Evolutionary conservation across 1,139 yeast genomes (phyloP), one percentile per base, ranked within the genome.

Genomic region (Candida sp.): DNA sequence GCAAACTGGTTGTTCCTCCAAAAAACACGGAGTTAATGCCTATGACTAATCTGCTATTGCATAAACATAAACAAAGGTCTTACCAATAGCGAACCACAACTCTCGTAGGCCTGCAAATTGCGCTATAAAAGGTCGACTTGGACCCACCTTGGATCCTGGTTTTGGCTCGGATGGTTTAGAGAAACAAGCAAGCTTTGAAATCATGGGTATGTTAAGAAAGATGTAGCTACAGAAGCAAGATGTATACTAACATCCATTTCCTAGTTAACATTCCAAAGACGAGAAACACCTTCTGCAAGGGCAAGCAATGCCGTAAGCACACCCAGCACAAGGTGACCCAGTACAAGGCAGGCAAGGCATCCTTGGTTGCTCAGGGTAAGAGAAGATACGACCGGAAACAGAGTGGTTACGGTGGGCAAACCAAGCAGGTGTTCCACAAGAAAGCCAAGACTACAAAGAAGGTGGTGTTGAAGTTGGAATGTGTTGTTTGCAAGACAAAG

Each of bases 241-340:
- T 8, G 12, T 17, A 26, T 27, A 39, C 42, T 39, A 39, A 39
- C 33, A 27, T 7, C 7, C 4, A 4, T 11, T 3, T 39, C 11
- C 5, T 12, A 40, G 43, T 40, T 40, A 40, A 40, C 23, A 17
- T 40, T 40, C 43, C 43, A 28, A 40, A 40, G 34, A 40, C 43
- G 8, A 40, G 43, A 40, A 40, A 40, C 3, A 40, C 43, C 4
- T 40, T 40, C 25, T 40, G 43, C 26, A 40, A 40, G 34, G 17
- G 17, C 26, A 40, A 40, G 7, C 34, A 40, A 28, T 40, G 43
- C 12, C 43, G 43, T 40, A 40, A 27, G 30, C 43, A 40, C 17
- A 40, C 43, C 5, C 43, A 40, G 31, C 43, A 40, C 30, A 40
- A 40, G 34, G 43, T 40, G 17, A 40, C 43, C 11, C 43, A 40